These are phyloP conservation scores for Dactylella cylindrospora DNA, from an alignment of 2,329 filamentous ascomycete genomes.

Conservation along the genomic window DNA sequence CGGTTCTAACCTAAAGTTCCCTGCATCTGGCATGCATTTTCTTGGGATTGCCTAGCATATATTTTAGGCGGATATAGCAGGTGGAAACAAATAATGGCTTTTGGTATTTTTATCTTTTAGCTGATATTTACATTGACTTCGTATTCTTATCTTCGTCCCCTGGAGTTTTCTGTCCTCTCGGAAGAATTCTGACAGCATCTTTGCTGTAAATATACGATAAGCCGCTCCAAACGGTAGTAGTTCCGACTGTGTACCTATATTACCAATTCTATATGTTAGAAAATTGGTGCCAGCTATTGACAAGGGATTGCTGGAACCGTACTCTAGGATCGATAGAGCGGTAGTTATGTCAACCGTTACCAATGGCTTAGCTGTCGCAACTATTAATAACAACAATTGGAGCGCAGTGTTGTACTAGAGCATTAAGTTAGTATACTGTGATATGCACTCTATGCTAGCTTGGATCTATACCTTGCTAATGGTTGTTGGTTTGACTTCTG, in stretches of 20 bases:
- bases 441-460: conserved; percentile 53
- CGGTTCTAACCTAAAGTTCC: too few species aligned
- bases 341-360: conserved; percentile 52
- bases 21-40: too few species aligned
- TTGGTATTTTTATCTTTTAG: too few species aligned
- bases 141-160: conserved; percentile 46
- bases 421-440: conserved; percentile 49
- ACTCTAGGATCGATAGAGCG: conserved; percentile 37
- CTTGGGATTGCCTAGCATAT: too few species aligned
- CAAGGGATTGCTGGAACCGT: not conserved
- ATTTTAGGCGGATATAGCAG: too few species aligned
- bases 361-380: conserved; percentile 78
- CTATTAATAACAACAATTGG: conserved; percentile 81
- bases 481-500: conserved; percentile 78
- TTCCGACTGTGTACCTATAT: conserved; percentile 76
- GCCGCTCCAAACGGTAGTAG: conserved; percentile 90
- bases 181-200: conserved; percentile 84
- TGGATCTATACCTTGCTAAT: conserved; percentile 68
- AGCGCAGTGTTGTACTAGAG: conserved; percentile 78
- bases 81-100: too few species aligned
- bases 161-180: conserved; percentile 47
- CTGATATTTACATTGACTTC: conserved; percentile 22
- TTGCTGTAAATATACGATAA: conserved; percentile 88
- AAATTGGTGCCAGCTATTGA: not conserved
- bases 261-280: conserved; percentile 50